These are phyloP conservation scores for Candida caryicola DNA, from an alignment of 805 yeast species.

Conservation along the genomic window DNA sequence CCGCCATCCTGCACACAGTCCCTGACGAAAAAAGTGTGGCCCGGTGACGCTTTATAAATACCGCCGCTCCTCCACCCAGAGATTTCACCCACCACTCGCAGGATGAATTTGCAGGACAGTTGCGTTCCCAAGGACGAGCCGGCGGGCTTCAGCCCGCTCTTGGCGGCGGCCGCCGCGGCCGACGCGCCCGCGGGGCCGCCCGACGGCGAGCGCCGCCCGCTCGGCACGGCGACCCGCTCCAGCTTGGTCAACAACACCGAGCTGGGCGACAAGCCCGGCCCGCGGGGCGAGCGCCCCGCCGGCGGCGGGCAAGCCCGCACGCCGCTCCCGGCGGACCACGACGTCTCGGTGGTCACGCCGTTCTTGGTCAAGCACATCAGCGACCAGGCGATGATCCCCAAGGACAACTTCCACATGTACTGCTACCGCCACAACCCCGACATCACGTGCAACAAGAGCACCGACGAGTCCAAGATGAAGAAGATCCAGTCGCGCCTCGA, in stretches of 20 bases:
- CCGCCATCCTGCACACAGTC: too few species aligned
- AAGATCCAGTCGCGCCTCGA: constrained; percentile 59
- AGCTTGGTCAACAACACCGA: constrained; percentile 6
- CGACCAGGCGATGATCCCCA: constrained; percentile 42
- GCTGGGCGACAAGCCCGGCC: neutral
- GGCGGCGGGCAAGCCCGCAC: too few species aligned
- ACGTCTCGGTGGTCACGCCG: constrained; percentile 37
- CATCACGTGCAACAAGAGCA: constrained; percentile 64
- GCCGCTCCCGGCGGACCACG: constrained; percentile 9
- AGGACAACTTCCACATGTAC: constrained; percentile 60
- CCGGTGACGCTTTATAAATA: too few species aligned
- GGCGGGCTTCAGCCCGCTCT: constrained; percentile 3
- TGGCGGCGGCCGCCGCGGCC: constrained; percentile 4
- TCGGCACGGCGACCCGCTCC: constrained; percentile 1
- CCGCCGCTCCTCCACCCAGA: too few species aligned
- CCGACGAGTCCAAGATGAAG: constrained; percentile 62
- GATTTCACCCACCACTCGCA: too few species aligned
- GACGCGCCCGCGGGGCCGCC: neutral
- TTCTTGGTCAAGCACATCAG: constrained; percentile 39
- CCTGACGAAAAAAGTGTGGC: too few species aligned
- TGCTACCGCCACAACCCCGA: constrained; percentile 96
- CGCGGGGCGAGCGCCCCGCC: too few species aligned
- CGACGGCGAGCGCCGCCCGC: constrained; percentile 1
- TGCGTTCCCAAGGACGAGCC: constrained; percentile 9
- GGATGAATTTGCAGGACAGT: constrained; percentile 11